These are phyloP conservation scores for Leccinellum rugosiceps DNA, from an alignment of 768 basidiomycete species.

Conservation along the genomic window DNA sequence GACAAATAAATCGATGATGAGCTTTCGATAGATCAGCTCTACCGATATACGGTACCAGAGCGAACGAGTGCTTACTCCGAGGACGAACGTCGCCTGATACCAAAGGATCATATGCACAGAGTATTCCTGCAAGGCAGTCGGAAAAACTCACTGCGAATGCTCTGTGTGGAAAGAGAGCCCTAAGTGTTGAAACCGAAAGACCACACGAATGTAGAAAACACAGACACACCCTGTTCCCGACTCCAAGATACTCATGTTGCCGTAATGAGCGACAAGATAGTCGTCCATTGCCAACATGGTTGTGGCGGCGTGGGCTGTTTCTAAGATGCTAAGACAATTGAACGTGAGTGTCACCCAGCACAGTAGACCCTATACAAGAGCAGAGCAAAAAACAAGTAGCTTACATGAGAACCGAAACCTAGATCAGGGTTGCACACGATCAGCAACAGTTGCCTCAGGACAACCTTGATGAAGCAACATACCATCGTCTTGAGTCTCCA, in stretches of 20 bases:
- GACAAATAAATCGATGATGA: constrained; percentile 14
- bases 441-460: neutral
- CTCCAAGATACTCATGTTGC: neutral
- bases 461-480: neutral
- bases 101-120: neutral
- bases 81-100: constrained; percentile 11
- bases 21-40: constrained; percentile 11
- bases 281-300: constrained; percentile 22
- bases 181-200: constrained; percentile 39
- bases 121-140: neutral
- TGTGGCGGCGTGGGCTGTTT: constrained; percentile 21
- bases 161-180: neutral
- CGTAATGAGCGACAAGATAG: constrained; percentile 22
- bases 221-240: constrained; percentile 22
- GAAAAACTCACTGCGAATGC: neutral
- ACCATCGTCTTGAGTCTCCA: constrained; percentile 23
- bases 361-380: neutral
- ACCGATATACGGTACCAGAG: neutral
- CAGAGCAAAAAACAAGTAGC: neutral
- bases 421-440: neutral
- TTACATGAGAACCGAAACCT: constrained; percentile 26
- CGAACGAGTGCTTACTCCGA: constrained; percentile 18
- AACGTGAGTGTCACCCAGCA: neutral
- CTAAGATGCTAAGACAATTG: constrained; percentile 12
- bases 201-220: constrained; percentile 8